Base-by-base conservation (phyloP, 305 asterid genomes). In the Fraxinus ornus region DNA sequence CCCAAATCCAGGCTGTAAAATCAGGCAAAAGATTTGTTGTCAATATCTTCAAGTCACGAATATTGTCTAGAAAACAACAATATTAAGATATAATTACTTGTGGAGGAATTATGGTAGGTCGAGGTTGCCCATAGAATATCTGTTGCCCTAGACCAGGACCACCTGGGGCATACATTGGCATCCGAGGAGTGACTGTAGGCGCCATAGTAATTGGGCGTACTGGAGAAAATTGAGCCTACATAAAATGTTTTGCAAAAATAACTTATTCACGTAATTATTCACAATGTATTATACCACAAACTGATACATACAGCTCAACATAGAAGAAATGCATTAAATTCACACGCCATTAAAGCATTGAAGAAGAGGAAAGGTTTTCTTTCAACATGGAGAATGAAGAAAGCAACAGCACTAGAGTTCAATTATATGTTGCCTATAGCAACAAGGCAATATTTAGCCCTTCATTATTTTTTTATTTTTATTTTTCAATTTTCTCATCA, bases 61-160 rank as follows among this genome's bases (percentile, higher is more conserved):
- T 7, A 28, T 28, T 28, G 30, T 28, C 30, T 28, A 28, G 30
- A 28, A 28, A 28, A 28, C 30, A 28, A 66, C 75, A 72, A 78
- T 10, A 71, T 1, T 44, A 76, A 79, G 24, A 68, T 70, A 44
- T 19, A 44, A 82, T 89, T 91, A 95, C 98, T 80, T 94, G 93
- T 36, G 94, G 95, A 77, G 97, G 94, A 74, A 94, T 88, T 22
- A 97, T 90, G 72, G 97, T 79, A 36, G 97, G 99, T 49, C 92
- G 99, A 72, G 95, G 96, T 79, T 93, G 99, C 76, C 97, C 98
- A 80, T 91, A 97, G 87, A 93, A 94, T 84, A 97, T 90, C 36
- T 91, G 98, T 77, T 96, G 99, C 85, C 99, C 99, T 15, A 94
- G 66, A 85, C 98, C 98, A 70, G 97, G 97, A 87, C 93, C 98